These are phyloP conservation scores for Raphanus sativus DNA, from an alignment of 345 rosid species.

Conservation along the genomic window DNA sequence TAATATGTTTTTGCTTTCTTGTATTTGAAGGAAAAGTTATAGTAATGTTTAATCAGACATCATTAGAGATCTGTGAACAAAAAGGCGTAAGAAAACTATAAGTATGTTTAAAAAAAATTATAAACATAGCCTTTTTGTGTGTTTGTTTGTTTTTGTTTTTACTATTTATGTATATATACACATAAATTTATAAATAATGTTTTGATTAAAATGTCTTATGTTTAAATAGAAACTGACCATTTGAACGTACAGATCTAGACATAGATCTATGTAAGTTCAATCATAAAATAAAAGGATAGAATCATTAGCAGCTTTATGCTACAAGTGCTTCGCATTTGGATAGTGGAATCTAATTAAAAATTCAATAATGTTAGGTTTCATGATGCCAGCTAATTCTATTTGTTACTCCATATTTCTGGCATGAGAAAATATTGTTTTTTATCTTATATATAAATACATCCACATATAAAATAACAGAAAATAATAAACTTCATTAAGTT, in stretches of 20 bases:
- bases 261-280: constrained; percentile 15
- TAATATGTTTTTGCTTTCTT: neutral
- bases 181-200: neutral
- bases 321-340: constrained; percentile 28
- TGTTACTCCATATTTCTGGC: constrained; percentile 22
- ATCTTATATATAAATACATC: neutral
- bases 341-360: constrained; percentile 29
- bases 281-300: neutral
- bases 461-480: constrained; percentile 21
- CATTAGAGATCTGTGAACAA: neutral
- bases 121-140: neutral
- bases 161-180: neutral
- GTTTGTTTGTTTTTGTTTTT: neutral
- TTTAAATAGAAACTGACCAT: neutral
- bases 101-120: neutral
- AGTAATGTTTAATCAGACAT: neutral
- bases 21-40: neutral
- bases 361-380: constrained; percentile 16
- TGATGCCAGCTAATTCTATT: constrained; percentile 31
- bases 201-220: neutral
- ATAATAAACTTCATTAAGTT: neutral
- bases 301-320: neutral
- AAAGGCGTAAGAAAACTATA: neutral
- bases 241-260: constrained; percentile 4
- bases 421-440: neutral